Conservation (phyloP, 495 filamentous ascomycete species). For the Cairneyella variabilis region DNA sequence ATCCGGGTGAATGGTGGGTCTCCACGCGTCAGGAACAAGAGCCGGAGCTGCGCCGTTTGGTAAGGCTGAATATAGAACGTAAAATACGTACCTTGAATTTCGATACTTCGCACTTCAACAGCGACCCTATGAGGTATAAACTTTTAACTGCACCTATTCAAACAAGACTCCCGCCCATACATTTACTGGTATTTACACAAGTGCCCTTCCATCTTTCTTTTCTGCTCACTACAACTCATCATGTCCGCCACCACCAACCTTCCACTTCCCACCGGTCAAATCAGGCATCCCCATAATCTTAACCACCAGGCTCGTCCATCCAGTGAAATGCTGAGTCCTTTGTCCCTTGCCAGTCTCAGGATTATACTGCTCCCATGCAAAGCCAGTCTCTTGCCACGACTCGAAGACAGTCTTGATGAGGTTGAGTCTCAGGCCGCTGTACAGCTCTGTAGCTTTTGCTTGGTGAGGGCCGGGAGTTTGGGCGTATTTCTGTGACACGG, state of each 20-base stretch:
- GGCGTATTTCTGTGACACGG: constrained; percentile 45
- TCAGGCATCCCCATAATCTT: constrained; percentile 95
- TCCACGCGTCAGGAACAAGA: too few relatives aligned
- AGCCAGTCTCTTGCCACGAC: constrained; percentile 86
- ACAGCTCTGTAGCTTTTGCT: constrained; percentile 65
- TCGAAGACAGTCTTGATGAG: constrained; percentile 85
- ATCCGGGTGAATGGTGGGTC: too few relatives aligned
- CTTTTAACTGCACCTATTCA: too few relatives aligned
- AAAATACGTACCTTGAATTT: too few relatives aligned
- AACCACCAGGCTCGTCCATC: constrained; percentile 96
- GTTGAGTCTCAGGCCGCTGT: constrained; percentile 72
- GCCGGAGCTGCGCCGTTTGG: too few relatives aligned
- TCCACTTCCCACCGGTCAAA: constrained; percentile 24
- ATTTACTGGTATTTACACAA: too few relatives aligned
- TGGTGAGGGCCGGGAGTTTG: constrained; percentile 61
- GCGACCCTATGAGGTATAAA: too few relatives aligned
- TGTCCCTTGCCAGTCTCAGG: constrained; percentile 89
- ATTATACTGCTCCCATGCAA: constrained; percentile 99
- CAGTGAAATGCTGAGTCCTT: constrained; percentile 95
- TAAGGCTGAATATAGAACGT: too few relatives aligned
- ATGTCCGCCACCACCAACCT: constrained; percentile 9
- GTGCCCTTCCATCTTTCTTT: too few relatives aligned
- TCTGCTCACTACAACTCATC: constrained; percentile 24
- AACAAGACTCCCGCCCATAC: too few relatives aligned
- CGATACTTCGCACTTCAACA: too few relatives aligned